Evolutionary conservation across 208 protist species (phyloP), one percentile per base, ranked within the genome.

Genomic region (Tritrichomonas foetus): DNA sequence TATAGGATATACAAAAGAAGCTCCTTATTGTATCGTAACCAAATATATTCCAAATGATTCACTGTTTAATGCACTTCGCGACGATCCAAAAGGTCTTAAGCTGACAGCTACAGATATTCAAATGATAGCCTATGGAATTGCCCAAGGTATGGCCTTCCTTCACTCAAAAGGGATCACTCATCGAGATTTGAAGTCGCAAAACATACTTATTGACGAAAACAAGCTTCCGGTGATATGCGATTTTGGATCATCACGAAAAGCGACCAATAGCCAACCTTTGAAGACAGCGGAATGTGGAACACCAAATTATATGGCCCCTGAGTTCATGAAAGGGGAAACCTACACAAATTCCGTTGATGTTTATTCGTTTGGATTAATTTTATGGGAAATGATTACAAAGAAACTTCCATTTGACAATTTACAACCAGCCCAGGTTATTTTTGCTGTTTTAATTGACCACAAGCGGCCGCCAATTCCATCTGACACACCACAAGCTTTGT

Each of bases 211-310:
- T 89, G 47, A 89, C 27, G 78, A 89, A 47, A 89, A 47, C 33
- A 89, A 89, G 36, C 39, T 53, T 25, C 78, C 78, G 57, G 41
- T 89, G 13, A 89, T 89, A 57, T 89, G 78, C 47, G 78, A 89
- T 61, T 89, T 89, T 89, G 78, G 78, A 53, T 57, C 78, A n/a
- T 57, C 47, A 16, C 41, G 78, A 16, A 53, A 57, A 39, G 41
- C 33, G 33, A 53, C 41, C 22, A 27, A 33, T 39, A 47, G 20
- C 11, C 16, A 25, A 9, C 8, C 27, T 20, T 47, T 39, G 0
- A 89, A 47, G 47, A 89, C 78, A 39, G 47, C 8, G 53, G 16
- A 53, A 57, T 44, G 78, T 13, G 78, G 78, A 61, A 89, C 78
- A 20, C 20, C 78, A 27, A 61, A 47, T 57, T 89, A 89, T 89